Conservation (phyloP, 2,329 filamentous ascomycete genomes). For the Simplicillium aogashimaense region DNA sequence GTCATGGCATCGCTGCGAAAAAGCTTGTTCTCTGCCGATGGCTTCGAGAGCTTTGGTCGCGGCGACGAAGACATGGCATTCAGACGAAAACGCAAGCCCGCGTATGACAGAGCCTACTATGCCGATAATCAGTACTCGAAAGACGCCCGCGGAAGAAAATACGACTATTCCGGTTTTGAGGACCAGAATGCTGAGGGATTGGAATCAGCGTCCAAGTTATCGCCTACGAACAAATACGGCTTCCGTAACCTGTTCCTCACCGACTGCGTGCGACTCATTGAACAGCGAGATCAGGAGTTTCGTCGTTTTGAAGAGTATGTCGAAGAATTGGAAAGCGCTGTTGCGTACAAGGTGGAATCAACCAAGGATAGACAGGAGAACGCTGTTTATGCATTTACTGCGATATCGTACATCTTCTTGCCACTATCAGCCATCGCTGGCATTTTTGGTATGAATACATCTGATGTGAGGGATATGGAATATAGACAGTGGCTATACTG, state of each 20-base stretch:
- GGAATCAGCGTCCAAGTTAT: constrained; percentile 20
- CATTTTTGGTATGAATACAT: constrained; percentile 44
- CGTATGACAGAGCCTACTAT: background rate
- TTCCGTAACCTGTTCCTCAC: constrained; percentile 26
- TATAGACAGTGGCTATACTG: constrained; percentile 39
- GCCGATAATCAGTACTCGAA: background rate
- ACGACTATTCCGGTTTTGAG: constrained; percentile 13
- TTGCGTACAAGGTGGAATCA: constrained; percentile 25
- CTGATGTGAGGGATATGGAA: constrained; percentile 39
- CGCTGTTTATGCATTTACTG: constrained; percentile 38
- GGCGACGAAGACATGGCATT: constrained; percentile 5
- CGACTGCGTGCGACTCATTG: constrained; percentile 27
- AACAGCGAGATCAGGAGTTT: constrained; percentile 24
- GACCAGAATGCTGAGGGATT: constrained; percentile 14
- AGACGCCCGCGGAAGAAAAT: constrained; percentile 3
- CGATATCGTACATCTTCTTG: constrained; percentile 38
- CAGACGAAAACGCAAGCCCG: background rate
- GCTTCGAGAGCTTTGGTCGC: constrained; percentile 8
- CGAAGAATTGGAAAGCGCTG: constrained; percentile 17
- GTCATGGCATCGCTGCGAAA: constrained; percentile 18
- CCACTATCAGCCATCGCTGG: constrained; percentile 35
- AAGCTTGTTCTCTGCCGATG: constrained; percentile 10
- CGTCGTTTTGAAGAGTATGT: constrained; percentile 18
- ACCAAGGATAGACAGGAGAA: constrained; percentile 35
- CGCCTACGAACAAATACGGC: constrained; percentile 25